phyloP scores from a whole-genome alignment of 306 rosid genomes.

The Rosa lucieae region DNA sequence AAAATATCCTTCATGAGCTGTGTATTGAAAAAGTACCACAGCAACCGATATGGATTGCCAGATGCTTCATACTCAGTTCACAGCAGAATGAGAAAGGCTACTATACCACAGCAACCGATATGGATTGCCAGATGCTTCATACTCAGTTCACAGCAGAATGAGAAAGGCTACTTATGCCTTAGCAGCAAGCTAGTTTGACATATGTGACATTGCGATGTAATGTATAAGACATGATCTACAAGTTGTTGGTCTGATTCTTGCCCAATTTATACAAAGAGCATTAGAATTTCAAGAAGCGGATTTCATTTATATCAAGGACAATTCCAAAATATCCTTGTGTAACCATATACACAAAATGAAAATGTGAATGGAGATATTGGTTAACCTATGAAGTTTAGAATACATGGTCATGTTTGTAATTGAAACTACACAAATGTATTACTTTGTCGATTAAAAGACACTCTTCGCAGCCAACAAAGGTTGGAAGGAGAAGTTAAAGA shows the following conservation, averaged over 20 bases:
- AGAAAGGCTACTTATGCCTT: neutral
- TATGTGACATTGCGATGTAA: neutral
- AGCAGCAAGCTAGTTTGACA: neutral
- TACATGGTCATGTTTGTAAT: neutral
- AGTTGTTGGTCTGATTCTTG: neutral
- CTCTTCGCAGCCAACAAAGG: neutral
- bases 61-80: neutral
- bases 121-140: neutral
- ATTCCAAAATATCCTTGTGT: neutral
- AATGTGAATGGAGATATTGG: neutral
- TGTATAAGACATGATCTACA: neutral
- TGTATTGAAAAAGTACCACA: neutral
- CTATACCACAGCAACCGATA: neutral
- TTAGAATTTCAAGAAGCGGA: neutral
- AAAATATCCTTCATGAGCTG: neutral
- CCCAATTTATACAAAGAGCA: neutral
- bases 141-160: neutral
- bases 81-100: neutral
- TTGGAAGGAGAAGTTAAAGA: neutral
- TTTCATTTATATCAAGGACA: neutral
- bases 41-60: neutral
- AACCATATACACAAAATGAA: neutral
- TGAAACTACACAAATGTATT: neutral
- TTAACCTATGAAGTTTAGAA: neutral
- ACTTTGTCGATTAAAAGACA: neutral